Evolutionary conservation across 2,329 filamentous ascomycete genomes (phyloP).

Genomic region (Sphaerulina vaccinii): DNA sequence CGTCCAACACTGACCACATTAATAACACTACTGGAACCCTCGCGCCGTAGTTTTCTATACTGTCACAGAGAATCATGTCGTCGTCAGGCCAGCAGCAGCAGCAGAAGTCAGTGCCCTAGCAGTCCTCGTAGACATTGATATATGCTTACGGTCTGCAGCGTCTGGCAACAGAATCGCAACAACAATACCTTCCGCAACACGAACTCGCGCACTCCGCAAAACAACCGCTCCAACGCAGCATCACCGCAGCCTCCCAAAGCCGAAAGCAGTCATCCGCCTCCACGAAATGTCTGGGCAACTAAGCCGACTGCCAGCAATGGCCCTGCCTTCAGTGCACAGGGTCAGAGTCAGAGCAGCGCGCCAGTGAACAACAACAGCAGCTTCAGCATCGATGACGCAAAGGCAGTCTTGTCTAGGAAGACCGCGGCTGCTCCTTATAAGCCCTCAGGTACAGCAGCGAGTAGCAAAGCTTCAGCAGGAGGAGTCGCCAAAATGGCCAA

Average conservation of each 20-base stretch:
- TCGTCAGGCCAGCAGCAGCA: neutral
- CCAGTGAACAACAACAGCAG: constrained; percentile 1
- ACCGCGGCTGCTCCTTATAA: neutral
- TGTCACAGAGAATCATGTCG: neutral
- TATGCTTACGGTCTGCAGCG: neutral
- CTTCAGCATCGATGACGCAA: constrained; percentile 8
- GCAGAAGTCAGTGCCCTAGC: constrained; percentile 2
- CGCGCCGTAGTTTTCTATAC: no score
- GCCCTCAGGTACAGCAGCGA: neutral
- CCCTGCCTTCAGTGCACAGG: neutral
- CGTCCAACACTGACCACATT: neutral
- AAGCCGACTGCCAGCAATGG: constrained; percentile 2
- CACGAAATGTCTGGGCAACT: constrained; percentile 4
- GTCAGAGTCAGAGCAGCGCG: neutral
- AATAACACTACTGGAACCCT: neutral
- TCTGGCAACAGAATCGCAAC: constrained; percentile 4
- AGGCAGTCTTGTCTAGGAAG: neutral
- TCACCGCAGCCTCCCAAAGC: neutral
- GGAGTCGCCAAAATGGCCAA: constrained; percentile 6
- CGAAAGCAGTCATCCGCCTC: constrained; percentile 1
- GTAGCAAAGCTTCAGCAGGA: neutral
- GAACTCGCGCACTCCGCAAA: constrained; percentile 4
- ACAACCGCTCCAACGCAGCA: constrained; percentile 7
- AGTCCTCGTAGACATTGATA: neutral
- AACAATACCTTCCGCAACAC: constrained; percentile 2